These are phyloP conservation scores for Orbilia quercus DNA, from an alignment of 2,329 filamentous ascomycete species.

Conservation along the genomic window DNA sequence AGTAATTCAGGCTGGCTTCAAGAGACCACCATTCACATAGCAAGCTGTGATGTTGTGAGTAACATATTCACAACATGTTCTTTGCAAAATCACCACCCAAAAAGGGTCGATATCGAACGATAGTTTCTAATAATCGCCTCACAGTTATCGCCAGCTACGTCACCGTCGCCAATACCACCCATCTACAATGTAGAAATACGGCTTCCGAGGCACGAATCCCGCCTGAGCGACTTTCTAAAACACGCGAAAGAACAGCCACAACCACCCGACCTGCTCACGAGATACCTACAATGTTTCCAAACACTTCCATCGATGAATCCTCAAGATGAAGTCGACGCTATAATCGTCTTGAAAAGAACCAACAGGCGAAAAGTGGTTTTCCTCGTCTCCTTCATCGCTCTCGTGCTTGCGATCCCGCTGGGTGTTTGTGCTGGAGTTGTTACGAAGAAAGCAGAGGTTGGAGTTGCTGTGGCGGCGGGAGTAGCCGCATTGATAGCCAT, in stretches of 20 bases:
- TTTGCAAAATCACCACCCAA: no score
- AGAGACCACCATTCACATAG: no score
- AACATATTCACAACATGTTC: no score
- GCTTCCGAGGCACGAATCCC: not conserved
- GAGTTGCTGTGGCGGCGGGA: constrained; percentile 2
- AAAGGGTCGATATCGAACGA: no score
- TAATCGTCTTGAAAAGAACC: not conserved
- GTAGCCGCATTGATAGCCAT: not conserved
- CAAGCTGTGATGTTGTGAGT: no score
- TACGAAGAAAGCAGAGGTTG: constrained; percentile 5
- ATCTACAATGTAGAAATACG: not conserved
- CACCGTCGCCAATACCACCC: no score
- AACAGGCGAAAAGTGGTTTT: constrained; percentile 1
- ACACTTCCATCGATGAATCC: not conserved
- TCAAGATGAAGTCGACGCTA: not conserved
- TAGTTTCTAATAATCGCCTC: not conserved
- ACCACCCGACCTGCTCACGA: not conserved
- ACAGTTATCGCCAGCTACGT: not conserved
- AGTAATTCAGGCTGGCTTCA: no score
- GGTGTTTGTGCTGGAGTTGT: constrained; percentile 3
- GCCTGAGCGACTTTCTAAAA: constrained; percentile 5
- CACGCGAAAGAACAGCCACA: constrained; percentile 1
- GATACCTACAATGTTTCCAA: constrained; percentile 7
- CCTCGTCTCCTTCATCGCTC: not conserved
- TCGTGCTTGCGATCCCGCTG: not conserved